These are phyloP conservation scores for Phaffia tasmanica DNA, from an alignment of 768 basidiomycete species.

Conservation along the genomic window DNA sequence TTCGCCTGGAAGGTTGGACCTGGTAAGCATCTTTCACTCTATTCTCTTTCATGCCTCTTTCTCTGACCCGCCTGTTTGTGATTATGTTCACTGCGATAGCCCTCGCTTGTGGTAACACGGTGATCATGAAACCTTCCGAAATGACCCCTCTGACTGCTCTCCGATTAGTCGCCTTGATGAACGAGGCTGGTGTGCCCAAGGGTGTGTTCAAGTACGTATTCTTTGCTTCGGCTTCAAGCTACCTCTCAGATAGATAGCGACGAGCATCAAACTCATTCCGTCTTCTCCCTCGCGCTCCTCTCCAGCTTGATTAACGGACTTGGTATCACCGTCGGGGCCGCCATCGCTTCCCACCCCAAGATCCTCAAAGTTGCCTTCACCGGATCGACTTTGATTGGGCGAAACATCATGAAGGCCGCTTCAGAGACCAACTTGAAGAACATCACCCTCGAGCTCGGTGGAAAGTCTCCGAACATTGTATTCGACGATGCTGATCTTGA, in stretches of 20 bases:
- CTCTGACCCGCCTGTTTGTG: background rate
- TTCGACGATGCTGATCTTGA: constrained; percentile 27
- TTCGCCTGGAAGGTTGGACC: constrained; percentile 26
- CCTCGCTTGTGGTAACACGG: constrained; percentile 30
- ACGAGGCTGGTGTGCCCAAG: constrained; percentile 28
- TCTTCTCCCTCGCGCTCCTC: constrained; percentile 24
- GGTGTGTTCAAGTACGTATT: constrained; percentile 29
- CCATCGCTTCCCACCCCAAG: constrained; percentile 29
- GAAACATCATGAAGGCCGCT: constrained; percentile 29
- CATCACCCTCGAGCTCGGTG: constrained; percentile 32
- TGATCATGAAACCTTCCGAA: constrained; percentile 30
- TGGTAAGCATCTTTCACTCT: too few relatives aligned
- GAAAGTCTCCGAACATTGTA: constrained; percentile 20
- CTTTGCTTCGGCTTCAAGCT: constrained; percentile 19
- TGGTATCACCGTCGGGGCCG: constrained; percentile 26
- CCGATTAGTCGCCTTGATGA: constrained; percentile 15
- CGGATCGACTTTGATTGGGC: constrained; percentile 27
- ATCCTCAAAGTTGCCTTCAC: constrained; percentile 34
- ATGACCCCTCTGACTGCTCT: constrained; percentile 28
- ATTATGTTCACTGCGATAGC: constrained; percentile 1
- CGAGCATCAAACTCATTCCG: constrained; percentile 10
- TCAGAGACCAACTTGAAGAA: constrained; percentile 31
- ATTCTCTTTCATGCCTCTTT: too few relatives aligned
- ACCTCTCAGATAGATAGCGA: background rate
- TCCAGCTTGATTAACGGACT: constrained; percentile 27